Percentiles rank a stretch among this genome's conserved stretches.
Evolutionary conservation across 208 protist genomes (phyloP).

Genomic region (Sergeia podlipaevii): DNA sequence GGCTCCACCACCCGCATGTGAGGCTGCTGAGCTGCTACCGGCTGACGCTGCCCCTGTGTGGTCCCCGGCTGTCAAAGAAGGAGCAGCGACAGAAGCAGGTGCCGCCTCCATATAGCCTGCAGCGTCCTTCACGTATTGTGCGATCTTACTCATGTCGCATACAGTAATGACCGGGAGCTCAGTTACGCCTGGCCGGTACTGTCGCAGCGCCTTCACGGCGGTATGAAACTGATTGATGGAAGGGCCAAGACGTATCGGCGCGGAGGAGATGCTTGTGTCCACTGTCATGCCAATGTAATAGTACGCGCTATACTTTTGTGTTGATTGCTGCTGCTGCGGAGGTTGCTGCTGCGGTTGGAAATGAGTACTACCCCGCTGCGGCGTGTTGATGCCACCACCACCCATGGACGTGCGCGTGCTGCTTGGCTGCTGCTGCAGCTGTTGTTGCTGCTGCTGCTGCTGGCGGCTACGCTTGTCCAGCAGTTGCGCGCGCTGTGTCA

Average conservation of each 20-base stretch:
- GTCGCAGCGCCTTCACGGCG: constrained; percentile 59
- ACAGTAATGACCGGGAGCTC: constrained; percentile 62
- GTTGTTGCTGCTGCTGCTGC: neutral
- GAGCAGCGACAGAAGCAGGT: neutral
- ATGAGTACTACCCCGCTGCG: neutral
- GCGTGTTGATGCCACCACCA: neutral
- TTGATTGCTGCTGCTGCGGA: neutral
- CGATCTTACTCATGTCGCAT: constrained; percentile 60
- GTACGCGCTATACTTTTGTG: constrained; percentile 42
- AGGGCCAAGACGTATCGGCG: constrained; percentile 58
- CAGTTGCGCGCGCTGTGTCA: constrained; percentile 35
- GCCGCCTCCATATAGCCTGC: constrained; percentile 47
- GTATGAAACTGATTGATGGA: constrained; percentile 68
- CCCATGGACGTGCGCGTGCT: neutral
- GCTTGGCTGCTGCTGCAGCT: neutral
- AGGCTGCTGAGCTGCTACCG: too few species aligned
- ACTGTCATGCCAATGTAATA: constrained; percentile 88
- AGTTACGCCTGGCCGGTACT: constrained; percentile 73
- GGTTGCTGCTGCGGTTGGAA: neutral
- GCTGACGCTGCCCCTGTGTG: neutral
- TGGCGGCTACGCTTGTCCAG: constrained; percentile 8
- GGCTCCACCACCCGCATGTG: too few species aligned
- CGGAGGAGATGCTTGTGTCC: constrained; percentile 37
- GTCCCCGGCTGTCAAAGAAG: neutral
- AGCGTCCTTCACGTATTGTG: constrained; percentile 63